Evolutionary conservation across 2,329 filamentous ascomycete species (phyloP), one percentile per base, ranked within the genome.

Genomic region (Colletotrichum tropicale): DNA sequence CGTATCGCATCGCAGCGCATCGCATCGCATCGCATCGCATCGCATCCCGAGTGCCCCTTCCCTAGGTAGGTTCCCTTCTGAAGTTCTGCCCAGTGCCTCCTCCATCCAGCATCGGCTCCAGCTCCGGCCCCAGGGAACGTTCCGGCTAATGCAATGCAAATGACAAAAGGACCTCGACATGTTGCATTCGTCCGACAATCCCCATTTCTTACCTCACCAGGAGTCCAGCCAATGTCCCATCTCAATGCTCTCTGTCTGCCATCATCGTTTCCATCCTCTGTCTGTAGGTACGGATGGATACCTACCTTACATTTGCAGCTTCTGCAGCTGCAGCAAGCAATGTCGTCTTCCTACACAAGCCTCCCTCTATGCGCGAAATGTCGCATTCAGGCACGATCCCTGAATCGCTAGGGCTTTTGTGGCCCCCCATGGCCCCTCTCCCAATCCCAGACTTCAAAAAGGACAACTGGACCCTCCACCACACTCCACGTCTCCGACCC

Each of bases 111-210:
- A 52, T 21, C 43, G 43, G 36, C 15, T 30, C 36, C 6, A 36
- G 32, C 34, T 52, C 43, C 43, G 56, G 56, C 36, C 18, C 70
- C 70, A 65, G 70, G 70, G 70, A 65, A 34, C 21, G 74, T 75
- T 76, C 60, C 66, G 74, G 55, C 74, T 76, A 75, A 76, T 76
- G 71, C 74, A 76, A 70, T 75, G 26, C 74, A 76, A 75, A 75
- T 75, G 70, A 75, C 64, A 60, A 58, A 60, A 68, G 67, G 71
- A 58, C 43, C 55, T 73, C 34, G 26, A 61, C 62, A 68, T 75
- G 62, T 71, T 66, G 48, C 61, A 61, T 61, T 26, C 24, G 24
- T 21, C 43, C 38, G 62, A 30, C 34, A 52, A 28, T 52, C 38
- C 9, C 36, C 36, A 66, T 66, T 28, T 52, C 21, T 36, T 13